These are phyloP conservation scores for Fistulinella cinereoalba DNA, from an alignment of 1,284 basidiomycete genomes.

Conservation along the genomic window DNA sequence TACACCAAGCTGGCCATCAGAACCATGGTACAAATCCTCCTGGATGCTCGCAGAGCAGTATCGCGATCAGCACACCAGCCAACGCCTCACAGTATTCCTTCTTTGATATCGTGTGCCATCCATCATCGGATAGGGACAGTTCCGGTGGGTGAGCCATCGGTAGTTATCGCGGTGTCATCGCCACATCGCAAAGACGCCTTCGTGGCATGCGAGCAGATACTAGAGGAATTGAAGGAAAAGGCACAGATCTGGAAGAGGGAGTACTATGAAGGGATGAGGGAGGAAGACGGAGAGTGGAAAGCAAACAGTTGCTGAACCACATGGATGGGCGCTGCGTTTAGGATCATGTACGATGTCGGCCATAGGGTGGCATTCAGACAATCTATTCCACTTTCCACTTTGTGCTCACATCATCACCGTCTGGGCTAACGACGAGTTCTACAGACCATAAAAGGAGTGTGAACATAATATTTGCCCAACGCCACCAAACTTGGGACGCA, in stretches of 20 bases:
- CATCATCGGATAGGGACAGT: slow-evolving; percentile 81
- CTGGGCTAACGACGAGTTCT: slow-evolving; percentile 74
- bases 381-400: slow-evolving; percentile 76
- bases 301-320: slow-evolving; percentile 43
- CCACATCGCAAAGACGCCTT: slow-evolving; percentile 84
- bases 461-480: slow-evolving; percentile 85
- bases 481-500: slow-evolving; percentile 86
- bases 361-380: slow-evolving; percentile 7
- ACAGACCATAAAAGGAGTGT: slow-evolving; percentile 78
- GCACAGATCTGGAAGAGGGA: slow-evolving; percentile 91
- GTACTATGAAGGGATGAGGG: slow-evolving; percentile 67
- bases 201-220: slow-evolving; percentile 72
- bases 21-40: slow-evolving; percentile 65
- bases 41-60: slow-evolving; percentile 42
- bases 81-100: slow-evolving; percentile 25
- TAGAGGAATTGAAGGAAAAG: slow-evolving; percentile 80
- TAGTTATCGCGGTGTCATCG: slow-evolving; percentile 83
- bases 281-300: slow-evolving; percentile 72
- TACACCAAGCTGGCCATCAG: slow-evolving; percentile 82
- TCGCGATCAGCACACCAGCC: slow-evolving; percentile 46
- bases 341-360: slow-evolving; percentile 7
- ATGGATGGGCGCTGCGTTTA: slow-evolving; percentile 7
- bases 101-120: slow-evolving; percentile 55
- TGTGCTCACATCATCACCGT: slow-evolving; percentile 66
- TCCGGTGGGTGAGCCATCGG: slow-evolving; percentile 76